These are phyloP conservation scores for Ustilago lituana DNA, from an alignment of 1,284 basidiomycete species.

Conservation along the genomic window DNA sequence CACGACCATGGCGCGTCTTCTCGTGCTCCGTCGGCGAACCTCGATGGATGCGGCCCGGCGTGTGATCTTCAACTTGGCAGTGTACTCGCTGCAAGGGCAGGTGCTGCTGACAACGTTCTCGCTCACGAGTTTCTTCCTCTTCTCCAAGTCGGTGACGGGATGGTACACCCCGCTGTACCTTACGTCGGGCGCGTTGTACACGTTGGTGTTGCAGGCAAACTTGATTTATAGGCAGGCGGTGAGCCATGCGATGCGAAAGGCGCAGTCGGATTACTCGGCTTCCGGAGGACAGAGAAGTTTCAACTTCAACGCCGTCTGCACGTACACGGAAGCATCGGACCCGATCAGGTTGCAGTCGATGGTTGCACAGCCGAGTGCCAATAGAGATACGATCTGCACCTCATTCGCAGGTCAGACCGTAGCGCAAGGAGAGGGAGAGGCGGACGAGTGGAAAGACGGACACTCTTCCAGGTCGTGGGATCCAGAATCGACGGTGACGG, in stretches of 20 bases:
- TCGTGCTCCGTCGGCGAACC: slow-evolving; percentile 10
- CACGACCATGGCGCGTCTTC: slow-evolving; percentile 23
- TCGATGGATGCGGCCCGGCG: slow-evolving; percentile 15
- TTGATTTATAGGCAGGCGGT: slow-evolving; percentile 24
- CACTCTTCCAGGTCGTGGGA: too few species aligned
- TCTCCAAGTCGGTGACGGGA: slow-evolving; percentile 2
- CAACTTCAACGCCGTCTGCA: not conserved
- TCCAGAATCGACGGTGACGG: too few species aligned
- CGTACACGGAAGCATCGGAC: not conserved
- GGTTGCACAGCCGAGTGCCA: too few species aligned
- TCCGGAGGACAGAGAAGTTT: not conserved
- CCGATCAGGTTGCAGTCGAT: not conserved
- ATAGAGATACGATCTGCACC: too few species aligned
- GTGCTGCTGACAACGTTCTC: slow-evolving; percentile 8
- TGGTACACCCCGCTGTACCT: slow-evolving; percentile 38
- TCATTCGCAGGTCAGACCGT: too few species aligned
- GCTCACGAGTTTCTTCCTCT: slow-evolving; percentile 19
- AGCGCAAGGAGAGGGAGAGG: too few species aligned
- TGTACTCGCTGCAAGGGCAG: slow-evolving; percentile 39
- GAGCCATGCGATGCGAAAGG: slow-evolving; percentile 7
- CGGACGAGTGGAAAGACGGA: too few species aligned
- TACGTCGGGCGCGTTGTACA: slow-evolving; percentile 19
- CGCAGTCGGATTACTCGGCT: not conserved
- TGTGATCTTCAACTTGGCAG: slow-evolving; percentile 20
- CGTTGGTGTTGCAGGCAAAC: slow-evolving; percentile 26